Percentiles rank a stretch among this genome's conserved stretches.
Evolutionary conservation across 106 monocot species (phyloP).

Genomic region (Amphibolis antarctica): DNA sequence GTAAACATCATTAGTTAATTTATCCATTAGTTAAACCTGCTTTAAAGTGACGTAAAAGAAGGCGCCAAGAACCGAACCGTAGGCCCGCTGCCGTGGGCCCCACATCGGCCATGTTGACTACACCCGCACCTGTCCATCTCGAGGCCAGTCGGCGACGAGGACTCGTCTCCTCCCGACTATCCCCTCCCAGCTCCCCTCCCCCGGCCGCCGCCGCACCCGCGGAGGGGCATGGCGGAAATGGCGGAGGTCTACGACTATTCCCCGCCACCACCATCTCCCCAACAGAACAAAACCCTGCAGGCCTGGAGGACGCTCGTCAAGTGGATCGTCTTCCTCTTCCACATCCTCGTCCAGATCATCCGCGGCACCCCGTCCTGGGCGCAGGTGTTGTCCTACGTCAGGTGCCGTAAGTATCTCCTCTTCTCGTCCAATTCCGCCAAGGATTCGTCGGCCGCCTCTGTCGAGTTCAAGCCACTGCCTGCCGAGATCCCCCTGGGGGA

Average conservation of each 20-base stretch:
- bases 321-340: constrained; percentile 27
- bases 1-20: no score
- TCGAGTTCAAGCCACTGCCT: constrained; percentile 24
- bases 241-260: constrained; percentile 17
- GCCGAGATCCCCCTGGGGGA: constrained; percentile 7
- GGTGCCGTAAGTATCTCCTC: constrained; percentile 10
- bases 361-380: constrained; percentile 21
- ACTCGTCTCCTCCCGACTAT: no score
- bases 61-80: no score
- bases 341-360: constrained; percentile 29
- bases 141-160: no score
- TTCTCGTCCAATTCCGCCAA: constrained; percentile 1
- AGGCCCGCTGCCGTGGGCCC: no score
- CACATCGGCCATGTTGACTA: no score
- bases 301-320: constrained; percentile 27
- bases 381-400: constrained; percentile 15
- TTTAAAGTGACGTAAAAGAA: no score
- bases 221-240: not conserved
- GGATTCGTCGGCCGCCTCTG: not conserved
- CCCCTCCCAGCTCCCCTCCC: no score
- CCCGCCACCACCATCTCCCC: constrained; percentile 3
- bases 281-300: constrained; percentile 9
- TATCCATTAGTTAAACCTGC: no score
- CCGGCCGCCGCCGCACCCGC: no score
- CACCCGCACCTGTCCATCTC: no score